Conservation (phyloP, 1,284 basidiomycete species). For the Grifola frondosa region DNA sequence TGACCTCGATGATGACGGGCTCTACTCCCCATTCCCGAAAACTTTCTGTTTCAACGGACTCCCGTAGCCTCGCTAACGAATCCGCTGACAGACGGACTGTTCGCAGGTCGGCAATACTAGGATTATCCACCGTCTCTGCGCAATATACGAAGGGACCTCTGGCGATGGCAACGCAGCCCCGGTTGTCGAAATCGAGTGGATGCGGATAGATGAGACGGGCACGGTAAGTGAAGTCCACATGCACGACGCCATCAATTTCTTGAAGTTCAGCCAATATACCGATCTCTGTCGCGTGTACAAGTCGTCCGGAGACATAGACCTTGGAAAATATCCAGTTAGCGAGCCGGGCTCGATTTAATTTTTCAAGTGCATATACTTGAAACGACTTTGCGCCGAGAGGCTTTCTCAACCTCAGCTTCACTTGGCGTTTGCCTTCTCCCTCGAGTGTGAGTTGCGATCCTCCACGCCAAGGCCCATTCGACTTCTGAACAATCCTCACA, state of each 20-base stretch:
- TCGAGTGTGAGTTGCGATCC: constrained; percentile 10
- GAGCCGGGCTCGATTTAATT: background rate
- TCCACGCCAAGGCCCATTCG: constrained; percentile 15
- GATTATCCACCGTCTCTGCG: constrained; percentile 21
- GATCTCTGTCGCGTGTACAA: too few species aligned
- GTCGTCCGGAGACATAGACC: too few species aligned
- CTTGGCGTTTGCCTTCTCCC: background rate
- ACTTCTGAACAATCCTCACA: constrained; percentile 9
- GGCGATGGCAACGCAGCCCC: constrained; percentile 13
- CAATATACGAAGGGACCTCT: constrained; percentile 24
- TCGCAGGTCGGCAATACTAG: constrained; percentile 15
- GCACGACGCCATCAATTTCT: background rate
- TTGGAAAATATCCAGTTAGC: too few species aligned
- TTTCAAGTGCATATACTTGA: constrained; percentile 9
- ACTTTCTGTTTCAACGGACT: constrained; percentile 5
- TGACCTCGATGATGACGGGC: background rate
- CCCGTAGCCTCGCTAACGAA: constrained; percentile 4
- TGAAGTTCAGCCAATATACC: background rate
- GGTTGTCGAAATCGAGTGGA: constrained; percentile 19
- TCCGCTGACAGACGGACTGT: constrained; percentile 11
- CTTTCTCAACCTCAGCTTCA: constrained; percentile 9
- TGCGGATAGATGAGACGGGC: constrained; percentile 16
- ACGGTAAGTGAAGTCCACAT: constrained; percentile 11
- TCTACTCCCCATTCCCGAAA: constrained; percentile 8
- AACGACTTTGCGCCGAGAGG: constrained; percentile 11